Evolutionary conservation across 257 asterid genomes (phyloP).

Genomic region (Ehretia macrophylla): DNA sequence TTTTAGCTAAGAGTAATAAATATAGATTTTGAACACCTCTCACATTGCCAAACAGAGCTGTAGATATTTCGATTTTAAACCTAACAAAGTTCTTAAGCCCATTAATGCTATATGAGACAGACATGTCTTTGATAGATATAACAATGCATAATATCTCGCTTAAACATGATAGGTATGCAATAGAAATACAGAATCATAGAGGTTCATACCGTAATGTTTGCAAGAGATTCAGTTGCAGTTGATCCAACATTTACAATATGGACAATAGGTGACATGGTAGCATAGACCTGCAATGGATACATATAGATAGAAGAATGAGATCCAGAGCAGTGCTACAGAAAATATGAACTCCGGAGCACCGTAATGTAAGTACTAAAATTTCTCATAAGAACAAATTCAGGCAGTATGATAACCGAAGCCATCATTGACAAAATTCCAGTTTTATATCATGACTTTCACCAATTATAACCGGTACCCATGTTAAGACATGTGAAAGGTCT

Average conservation of each 20-base stretch:
- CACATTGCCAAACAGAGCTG: too few species aligned
- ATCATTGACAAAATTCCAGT: too few species aligned
- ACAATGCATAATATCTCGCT: neutral
- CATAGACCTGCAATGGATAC: constrained; percentile 58
- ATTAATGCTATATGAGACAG: too few species aligned
- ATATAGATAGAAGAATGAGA: neutral
- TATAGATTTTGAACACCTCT: too few species aligned
- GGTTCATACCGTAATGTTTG: constrained; percentile 64
- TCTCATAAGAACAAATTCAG: too few species aligned
- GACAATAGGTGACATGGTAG: constrained; percentile 76
- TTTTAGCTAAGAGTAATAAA: too few species aligned
- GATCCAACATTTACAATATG: constrained; percentile 65
- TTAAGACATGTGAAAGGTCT: neutral
- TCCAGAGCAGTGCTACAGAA: neutral
- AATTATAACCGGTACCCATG: neutral
- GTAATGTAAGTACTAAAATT: too few species aligned
- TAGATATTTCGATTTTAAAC: too few species aligned
- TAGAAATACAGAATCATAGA: neutral
- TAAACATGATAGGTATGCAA: neutral
- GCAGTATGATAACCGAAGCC: too few species aligned
- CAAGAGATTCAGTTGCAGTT: constrained; percentile 54
- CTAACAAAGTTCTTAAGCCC: too few species aligned
- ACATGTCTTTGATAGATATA: neutral
- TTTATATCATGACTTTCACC: too few species aligned
- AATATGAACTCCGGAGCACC: too few species aligned